phyloP scores from a whole-genome alignment of 768 basidiomycete species.

The Suillus placidus region DNA sequence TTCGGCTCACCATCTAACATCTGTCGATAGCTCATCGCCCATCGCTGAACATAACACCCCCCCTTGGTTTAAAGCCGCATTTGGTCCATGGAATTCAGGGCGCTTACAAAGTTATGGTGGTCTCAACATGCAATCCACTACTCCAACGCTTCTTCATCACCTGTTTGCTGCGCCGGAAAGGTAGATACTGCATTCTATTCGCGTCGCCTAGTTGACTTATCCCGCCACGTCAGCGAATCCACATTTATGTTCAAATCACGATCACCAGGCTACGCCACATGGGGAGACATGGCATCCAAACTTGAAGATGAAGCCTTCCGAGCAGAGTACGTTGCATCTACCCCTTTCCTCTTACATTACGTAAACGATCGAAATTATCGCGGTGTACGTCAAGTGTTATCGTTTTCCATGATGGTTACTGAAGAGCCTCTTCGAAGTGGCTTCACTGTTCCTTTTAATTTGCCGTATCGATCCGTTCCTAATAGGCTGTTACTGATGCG shows the following conservation, averaged over 20 bases:
- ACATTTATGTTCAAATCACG: constrained; percentile 36
- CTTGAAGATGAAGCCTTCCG: constrained; percentile 74
- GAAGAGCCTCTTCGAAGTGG: constrained; percentile 15
- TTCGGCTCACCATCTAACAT: constrained; percentile 30
- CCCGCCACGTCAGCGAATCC: constrained; percentile 39
- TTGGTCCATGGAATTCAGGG: constrained; percentile 30
- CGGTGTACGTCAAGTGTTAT: constrained; percentile 26
- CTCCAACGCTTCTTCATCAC: constrained; percentile 68
- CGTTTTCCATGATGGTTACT: constrained; percentile 26
- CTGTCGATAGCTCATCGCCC: constrained; percentile 32
- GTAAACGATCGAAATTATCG: constrained; percentile 29
- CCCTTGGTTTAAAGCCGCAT: constrained; percentile 33
- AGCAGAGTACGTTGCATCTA: constrained; percentile 72
- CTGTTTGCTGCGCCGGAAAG: constrained; percentile 76
- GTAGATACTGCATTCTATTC: constrained; percentile 39
- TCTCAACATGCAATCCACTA: constrained; percentile 60
- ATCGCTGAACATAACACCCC: constrained; percentile 26
- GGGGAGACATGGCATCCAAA: constrained; percentile 76
- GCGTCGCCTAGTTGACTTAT: constrained; percentile 18
- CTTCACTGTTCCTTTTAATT: constrained; percentile 25
- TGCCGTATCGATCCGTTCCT: constrained; percentile 29
- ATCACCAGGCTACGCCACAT: constrained; percentile 59
- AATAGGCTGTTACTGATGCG: constrained; percentile 16
- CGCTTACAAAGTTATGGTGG: constrained; percentile 43
- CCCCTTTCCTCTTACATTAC: constrained; percentile 33